Percentiles rank a stretch among this genome's conserved stretches.
Conservation (phyloP, 116 monocot genomes). For the Phalaenopsis hybrid region DNA sequence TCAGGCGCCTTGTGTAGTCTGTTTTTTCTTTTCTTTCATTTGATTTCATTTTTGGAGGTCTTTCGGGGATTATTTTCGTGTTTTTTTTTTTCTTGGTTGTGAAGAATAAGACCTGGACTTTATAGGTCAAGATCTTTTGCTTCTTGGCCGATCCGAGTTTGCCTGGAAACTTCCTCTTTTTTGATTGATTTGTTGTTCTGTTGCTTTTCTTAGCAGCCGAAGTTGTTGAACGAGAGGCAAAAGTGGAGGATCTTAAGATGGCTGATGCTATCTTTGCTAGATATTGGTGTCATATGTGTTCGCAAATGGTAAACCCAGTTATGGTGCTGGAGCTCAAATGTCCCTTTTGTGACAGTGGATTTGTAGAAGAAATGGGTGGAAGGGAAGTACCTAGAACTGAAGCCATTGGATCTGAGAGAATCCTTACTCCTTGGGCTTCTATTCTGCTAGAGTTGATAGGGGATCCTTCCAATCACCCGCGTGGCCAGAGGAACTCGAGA, state of each 20-base stretch:
- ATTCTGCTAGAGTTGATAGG: constrained; percentile 32
- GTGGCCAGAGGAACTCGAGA: background rate
- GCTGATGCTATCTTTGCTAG: constrained; percentile 13
- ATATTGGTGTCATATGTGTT: constrained; percentile 46
- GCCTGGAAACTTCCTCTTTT: background rate
- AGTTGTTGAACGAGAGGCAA: no score
- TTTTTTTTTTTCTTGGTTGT: no score
- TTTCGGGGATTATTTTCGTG: no score
- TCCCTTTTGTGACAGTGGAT: constrained; percentile 38
- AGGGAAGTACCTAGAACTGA: constrained; percentile 8
- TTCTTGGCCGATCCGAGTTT: no score
- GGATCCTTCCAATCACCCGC: constrained; percentile 7
- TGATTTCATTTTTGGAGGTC: no score
- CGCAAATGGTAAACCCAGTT: constrained; percentile 22
- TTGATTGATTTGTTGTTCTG: background rate
- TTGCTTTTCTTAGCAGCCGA: background rate
- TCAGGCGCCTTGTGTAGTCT: background rate
- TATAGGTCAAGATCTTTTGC: no score
- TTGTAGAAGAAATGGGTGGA: constrained; percentile 39
- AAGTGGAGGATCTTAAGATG: constrained; percentile 9
- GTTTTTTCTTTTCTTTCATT: background rate
- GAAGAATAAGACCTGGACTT: no score
- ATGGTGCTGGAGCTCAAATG: constrained; percentile 42
- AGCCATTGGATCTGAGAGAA: constrained; percentile 17
- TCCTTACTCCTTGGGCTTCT: constrained; percentile 30